Evolutionary conservation across 345 rosid species (phyloP), one percentile per base, ranked within the genome.

Genomic region (Passiflora organensis): DNA sequence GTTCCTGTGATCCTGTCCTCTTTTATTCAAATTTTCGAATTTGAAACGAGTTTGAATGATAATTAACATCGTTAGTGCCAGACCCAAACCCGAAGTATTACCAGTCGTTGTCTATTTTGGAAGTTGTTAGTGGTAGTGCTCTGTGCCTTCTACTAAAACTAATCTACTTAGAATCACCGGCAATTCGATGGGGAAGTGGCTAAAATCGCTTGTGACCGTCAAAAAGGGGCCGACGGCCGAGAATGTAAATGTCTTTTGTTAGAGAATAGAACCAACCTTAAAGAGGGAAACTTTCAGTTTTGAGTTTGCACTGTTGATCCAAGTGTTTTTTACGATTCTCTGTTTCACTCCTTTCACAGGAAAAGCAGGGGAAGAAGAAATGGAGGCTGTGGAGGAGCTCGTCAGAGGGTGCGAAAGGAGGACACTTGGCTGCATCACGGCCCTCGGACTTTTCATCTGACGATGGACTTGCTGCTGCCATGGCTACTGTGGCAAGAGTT

Each of bases 331-430:
- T 5, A 21, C 22, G 23, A 46, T 60, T 51, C 24, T 48, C 36
- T 14, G 5, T 20, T 16, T 51, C 49, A 13, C 43, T 53, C 66
- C 25, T 52, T 48, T 71, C 52, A 15, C 39, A 72, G 88, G 86
- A 72, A 25, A 78, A 72, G 62, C 56, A 55, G 50, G 65, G 73
- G 18, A 85, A 77, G 83, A 86, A 81, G 83, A 91, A 86, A 59
- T 89, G 96, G 95, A 84, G 77, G 75, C 72, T 84, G 0, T 86
- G 98, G 98, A 78, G 96, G 70, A 77, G 83, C 56, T 73, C 98
- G n/a, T 86, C 96, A 4, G 98, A 84, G 28, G 86, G 73, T 2
- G 42, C 62, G 41, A 84, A 77, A 58, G 71, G 78, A 60, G 75
- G 69, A 23, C 56, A 66, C 1, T 51, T 68, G 25, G 79, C 81